phyloP scores from a whole-genome alignment of 306 rosid genomes.

The Vachellia collinsii region DNA sequence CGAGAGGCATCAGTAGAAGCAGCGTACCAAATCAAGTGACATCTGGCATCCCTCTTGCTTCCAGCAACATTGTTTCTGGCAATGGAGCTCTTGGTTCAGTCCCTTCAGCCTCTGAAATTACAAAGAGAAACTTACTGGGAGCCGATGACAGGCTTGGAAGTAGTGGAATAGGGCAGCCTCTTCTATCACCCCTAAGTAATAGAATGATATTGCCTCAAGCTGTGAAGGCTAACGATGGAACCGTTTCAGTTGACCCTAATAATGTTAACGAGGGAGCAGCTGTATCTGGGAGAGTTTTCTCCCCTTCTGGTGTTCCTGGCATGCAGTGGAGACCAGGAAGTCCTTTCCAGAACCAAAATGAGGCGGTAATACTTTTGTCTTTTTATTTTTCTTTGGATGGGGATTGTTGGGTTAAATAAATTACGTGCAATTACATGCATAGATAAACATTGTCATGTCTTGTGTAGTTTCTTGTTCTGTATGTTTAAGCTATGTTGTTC shows the following conservation, averaged over 20 bases:
- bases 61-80: slow-evolving; percentile 61
- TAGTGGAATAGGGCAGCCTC: slow-evolving; percentile 63
- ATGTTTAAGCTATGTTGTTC: slow-evolving; percentile 22
- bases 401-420: background rate
- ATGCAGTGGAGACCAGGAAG: slow-evolving; percentile 91
- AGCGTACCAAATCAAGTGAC: slow-evolving; percentile 60
- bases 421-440: background rate
- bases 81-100: slow-evolving; percentile 60
- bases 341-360: slow-evolving; percentile 71
- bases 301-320: slow-evolving; percentile 68
- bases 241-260: slow-evolving; percentile 53
- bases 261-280: slow-evolving; percentile 61
- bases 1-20: slow-evolving; percentile 64
- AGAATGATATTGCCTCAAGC: slow-evolving; percentile 65
- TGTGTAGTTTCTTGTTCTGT: slow-evolving; percentile 17
- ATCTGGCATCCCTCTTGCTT: slow-evolving; percentile 52
- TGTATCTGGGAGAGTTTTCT: slow-evolving; percentile 71
- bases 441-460: background rate
- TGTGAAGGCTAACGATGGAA: slow-evolving; percentile 64
- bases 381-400: background rate
- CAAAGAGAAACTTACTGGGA: slow-evolving; percentile 73
- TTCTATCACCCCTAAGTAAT: slow-evolving; percentile 65
- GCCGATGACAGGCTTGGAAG: slow-evolving; percentile 72
- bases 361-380: slow-evolving; percentile 42
- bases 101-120: slow-evolving; percentile 61